Evolutionary conservation across 2,329 filamentous ascomycete species (phyloP).

Genomic region (Hymenoscyphus fraxineus): DNA sequence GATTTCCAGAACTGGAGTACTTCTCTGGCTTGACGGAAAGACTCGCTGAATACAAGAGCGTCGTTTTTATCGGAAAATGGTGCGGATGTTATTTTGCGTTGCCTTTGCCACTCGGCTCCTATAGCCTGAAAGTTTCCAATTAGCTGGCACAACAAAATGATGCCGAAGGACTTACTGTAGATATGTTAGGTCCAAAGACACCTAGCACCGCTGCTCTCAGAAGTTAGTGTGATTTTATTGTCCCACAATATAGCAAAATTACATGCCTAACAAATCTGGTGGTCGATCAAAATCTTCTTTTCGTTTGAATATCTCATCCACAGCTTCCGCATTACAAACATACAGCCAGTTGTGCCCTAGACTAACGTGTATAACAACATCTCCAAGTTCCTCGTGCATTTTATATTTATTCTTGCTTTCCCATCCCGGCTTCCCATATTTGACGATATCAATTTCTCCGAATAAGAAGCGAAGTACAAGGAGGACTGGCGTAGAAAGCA

Average conservation of each 20-base stretch:
- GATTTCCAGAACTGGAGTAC: constrained; percentile 30
- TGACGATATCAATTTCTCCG: constrained; percentile 6
- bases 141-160: background rate
- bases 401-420: background rate
- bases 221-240: background rate
- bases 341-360: constrained; percentile 5
- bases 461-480: constrained; percentile 2
- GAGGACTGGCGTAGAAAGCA: background rate
- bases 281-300: constrained; percentile 7
- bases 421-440: constrained; percentile 4
- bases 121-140: background rate
- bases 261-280: constrained; percentile 4
- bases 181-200: constrained; percentile 10
- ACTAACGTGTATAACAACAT: constrained; percentile 3
- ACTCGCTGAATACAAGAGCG: constrained; percentile 41
- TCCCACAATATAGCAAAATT: background rate
- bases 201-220: constrained; percentile 1
- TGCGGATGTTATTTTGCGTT: constrained; percentile 37
- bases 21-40: constrained; percentile 31
- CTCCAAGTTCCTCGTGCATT: background rate
- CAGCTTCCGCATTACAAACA: constrained; percentile 4
- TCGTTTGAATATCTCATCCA: constrained; percentile 5
- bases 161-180: constrained; percentile 2
- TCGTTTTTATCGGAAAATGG: background rate
- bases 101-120: constrained; percentile 39